Base-by-base conservation (phyloP, 2,329 filamentous ascomycete genomes). In the Pseudogymnoascus sp. region DNA sequence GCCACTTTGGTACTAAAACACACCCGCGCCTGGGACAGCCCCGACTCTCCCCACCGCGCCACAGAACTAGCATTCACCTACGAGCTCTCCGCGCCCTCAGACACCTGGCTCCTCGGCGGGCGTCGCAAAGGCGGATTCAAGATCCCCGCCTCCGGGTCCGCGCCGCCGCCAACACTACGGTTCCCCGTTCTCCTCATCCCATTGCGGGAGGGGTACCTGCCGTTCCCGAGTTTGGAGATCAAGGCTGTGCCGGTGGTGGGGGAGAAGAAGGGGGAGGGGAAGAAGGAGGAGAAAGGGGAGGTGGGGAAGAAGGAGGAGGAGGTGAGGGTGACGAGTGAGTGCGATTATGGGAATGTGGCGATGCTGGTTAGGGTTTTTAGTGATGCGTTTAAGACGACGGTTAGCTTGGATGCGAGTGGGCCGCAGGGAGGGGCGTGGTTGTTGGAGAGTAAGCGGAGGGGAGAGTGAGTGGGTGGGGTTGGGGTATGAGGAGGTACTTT, bases 71-170 rank as follows among this genome's bases (percentile, higher is more conserved):
- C 92, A 66, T 96, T 96, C 71, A 86, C 88, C 67, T 96, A 95
- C 74, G 93, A 96, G 68, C 81, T 97, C 21, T 85, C 86, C 12
- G 88, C 88, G 0, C 84, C 87, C 14, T 78, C 83, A 1, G 91
- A 93, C 40, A 82, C 84, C 0, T 97, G 93, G 93, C 83, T 97
- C 1, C 78, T 97, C 2, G 93, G 91, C 21, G 93, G 93, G 0
- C 85, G 89, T 46, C 83, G 90, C 59, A 89, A 90, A 67, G 90
- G 89, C 0, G 89, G 91, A 71, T 96, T 96, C 70, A 82, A 82
- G 5, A 85, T 88, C 31, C 81, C 84, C 0, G 75, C 79, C 14
- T 81, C 78, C 0, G 65, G 63, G 8, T 11, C 10, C 2, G 81
- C 84, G 68, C 79, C 81, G 1, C 76, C 82, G 62, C 82, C 64